phyloP scores from a whole-genome alignment of 2,329 filamentous ascomycete genomes.

The Alternaria longipes region DNA sequence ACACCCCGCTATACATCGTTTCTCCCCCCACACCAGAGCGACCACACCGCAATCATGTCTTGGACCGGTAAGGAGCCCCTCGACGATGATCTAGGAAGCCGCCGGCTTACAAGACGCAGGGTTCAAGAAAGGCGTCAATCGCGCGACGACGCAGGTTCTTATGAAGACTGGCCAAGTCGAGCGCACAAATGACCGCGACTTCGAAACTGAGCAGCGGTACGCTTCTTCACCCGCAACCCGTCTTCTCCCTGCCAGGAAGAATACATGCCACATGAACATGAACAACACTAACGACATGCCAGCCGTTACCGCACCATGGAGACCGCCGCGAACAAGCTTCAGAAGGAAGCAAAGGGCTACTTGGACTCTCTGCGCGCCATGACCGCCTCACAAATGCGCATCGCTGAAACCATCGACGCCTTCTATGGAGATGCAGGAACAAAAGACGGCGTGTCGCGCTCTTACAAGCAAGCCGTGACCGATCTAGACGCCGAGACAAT shows the following conservation, averaged over 20 bases:
- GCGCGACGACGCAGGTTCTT: constrained; percentile 99
- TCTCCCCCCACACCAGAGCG: constrained; percentile 7
- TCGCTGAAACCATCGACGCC: constrained; percentile 98
- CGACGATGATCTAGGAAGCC: constrained; percentile 11
- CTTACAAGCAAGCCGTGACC: constrained; percentile 98
- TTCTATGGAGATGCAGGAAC: constrained; percentile 98
- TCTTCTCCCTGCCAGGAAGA: not conserved
- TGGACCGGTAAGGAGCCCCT: constrained; percentile 65
- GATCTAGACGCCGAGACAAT: constrained; percentile 98
- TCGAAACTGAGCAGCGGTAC: constrained; percentile 94
- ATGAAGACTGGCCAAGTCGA: constrained; percentile 99
- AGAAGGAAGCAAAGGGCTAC: constrained; percentile 98
- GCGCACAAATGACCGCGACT: constrained; percentile 97
- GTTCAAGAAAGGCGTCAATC: constrained; percentile 97
- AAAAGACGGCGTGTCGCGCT: constrained; percentile 91
- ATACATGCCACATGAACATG: not conserved
- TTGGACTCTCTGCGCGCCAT: constrained; percentile 96
- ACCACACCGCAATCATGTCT: constrained; percentile 47
- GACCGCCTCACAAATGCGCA: constrained; percentile 99
- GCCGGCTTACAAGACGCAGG: constrained; percentile 58
- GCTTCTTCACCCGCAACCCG: constrained; percentile 23
- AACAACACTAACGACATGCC: constrained; percentile 16
- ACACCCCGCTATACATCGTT: not conserved
- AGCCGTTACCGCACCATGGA: constrained; percentile 98
- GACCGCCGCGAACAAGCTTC: constrained; percentile 86